Evolutionary conservation across 257 asterid species (phyloP), one percentile per base, ranked within the genome.

Genomic region (Eustoma russellianum): DNA sequence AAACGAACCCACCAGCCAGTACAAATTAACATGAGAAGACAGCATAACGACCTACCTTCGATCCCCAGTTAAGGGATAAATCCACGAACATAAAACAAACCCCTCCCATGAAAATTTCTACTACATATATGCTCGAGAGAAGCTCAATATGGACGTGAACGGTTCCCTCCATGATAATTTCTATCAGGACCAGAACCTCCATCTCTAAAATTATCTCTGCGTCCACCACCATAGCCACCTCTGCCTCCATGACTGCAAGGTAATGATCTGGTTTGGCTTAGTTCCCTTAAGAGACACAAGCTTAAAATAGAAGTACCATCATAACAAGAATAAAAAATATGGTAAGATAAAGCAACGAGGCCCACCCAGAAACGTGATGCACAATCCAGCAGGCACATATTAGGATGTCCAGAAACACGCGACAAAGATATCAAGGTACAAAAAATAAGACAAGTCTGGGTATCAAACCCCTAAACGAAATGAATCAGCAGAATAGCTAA

Each of bases 101-200:
- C 77, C 83, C 72, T 52, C 79, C 92, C 84, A 75, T 62, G 86
- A 81, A 68, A 86, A 77, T 67, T 65, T 83, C 56, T 82, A 82
- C 76, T 85, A 92, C 94, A 88, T 67, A 77, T 69, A 64, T 66
- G 74, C 81, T 57, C 60, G 53, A 58, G 62, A 16, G 62, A 65
- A 68, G 65, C 62, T 70, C 74, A 93, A 75, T 93, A 93, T 40
- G 99, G 99, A 9, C 96, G 95, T 3, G 97, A 75, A 45, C 99
- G 97, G 65, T 81, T 88, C 77, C 99, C 99, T 10, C 97, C 93
- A 67, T 81, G 79, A 64, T 73, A 72, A 55, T 88, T 75, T 67
- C 99, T 83, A 65, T 88, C 97, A 33, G 99, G 99, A 53, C 99
- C 97, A 62, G 97, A 78, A 53, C 81, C 83, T 50, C 94, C 77